Evolutionary conservation across 1,284 basidiomycete species (phyloP).

Genomic region (Leucoagaricus sp.): DNA sequence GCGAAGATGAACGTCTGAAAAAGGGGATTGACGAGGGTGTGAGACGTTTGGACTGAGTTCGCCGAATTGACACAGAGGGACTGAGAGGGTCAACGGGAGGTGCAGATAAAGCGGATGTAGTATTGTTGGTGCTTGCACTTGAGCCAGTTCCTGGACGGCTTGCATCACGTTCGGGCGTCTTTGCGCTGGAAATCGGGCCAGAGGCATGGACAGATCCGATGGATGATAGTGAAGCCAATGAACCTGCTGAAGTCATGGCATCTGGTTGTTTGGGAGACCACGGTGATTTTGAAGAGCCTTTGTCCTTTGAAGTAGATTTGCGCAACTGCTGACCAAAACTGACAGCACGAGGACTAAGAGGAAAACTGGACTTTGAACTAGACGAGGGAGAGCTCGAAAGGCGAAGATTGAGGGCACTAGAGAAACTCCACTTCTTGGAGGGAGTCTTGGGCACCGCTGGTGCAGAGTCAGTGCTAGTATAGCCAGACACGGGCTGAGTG

Average conservation of each 20-base stretch:
- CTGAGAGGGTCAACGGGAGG: constrained; percentile 60
- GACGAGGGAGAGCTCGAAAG: constrained; percentile 68
- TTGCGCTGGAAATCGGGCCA: constrained; percentile 29
- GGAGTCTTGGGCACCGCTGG: constrained; percentile 63
- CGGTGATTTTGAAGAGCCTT: constrained; percentile 47
- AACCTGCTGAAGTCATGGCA: constrained; percentile 75
- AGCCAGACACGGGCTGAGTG: constrained; percentile 36
- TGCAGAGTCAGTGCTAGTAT: constrained; percentile 38
- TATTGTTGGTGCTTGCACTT: constrained; percentile 66
- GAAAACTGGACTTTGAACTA: constrained; percentile 49
- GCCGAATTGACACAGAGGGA: constrained; percentile 64
- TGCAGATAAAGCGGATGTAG: constrained; percentile 49
- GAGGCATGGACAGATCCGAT: constrained; percentile 60
- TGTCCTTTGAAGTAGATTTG: constrained; percentile 68
- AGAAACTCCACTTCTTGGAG: constrained; percentile 97
- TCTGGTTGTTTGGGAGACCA: constrained; percentile 73
- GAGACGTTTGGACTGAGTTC: constrained; percentile 73
- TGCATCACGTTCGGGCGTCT: constrained; percentile 49
- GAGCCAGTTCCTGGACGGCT: constrained; percentile 73
- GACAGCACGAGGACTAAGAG: constrained; percentile 64
- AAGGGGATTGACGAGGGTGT: constrained; percentile 96
- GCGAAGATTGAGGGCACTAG: constrained; percentile 84
- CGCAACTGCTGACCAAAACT: constrained; percentile 63
- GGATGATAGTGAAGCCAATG: constrained; percentile 72
- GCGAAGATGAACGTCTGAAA: constrained; percentile 90